A percentile compares a stretch with the other conserved stretches of the same genome.
These are phyloP conservation scores for Mycena pura DNA, from an alignment of 768 basidiomycete species.

Conservation along the genomic window DNA sequence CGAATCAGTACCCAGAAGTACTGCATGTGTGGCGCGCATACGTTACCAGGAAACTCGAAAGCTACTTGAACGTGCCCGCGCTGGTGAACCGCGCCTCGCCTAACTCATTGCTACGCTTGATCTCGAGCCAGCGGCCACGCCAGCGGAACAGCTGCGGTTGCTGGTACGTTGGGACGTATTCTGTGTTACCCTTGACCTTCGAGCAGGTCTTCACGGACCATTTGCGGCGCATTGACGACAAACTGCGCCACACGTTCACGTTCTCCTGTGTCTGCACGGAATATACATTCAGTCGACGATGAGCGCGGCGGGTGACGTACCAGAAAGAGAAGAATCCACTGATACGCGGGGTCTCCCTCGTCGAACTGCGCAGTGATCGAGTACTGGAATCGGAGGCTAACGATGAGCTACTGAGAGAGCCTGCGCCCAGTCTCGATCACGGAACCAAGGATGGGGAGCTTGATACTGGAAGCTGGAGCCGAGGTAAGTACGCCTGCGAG, in stretches of 20 bases:
- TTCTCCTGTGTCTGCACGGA: conserved; percentile 43
- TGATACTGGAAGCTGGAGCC: conserved; percentile 18
- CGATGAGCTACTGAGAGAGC: conserved; percentile 34
- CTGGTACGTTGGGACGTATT: conserved; percentile 50
- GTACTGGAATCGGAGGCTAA: conserved; percentile 47
- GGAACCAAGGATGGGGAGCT: conserved; percentile 9
- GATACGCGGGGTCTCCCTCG: conserved; percentile 54
- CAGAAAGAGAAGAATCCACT: conserved; percentile 54
- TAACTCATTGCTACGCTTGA: conserved; percentile 31
- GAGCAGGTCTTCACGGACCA: conserved; percentile 14
- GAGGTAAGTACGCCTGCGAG: conserved; percentile 1
- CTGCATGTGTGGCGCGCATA: conserved; percentile 25
- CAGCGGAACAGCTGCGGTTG: conserved; percentile 50
- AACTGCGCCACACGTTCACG: conserved; percentile 51
- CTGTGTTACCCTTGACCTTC: conserved; percentile 37
- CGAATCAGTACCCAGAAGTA: background rate
- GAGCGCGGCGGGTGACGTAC: too few relatives aligned
- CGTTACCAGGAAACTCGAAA: conserved; percentile 37
- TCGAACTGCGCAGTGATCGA: conserved; percentile 52
- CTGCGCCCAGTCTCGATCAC: conserved; percentile 6
- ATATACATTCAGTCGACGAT: too few relatives aligned
- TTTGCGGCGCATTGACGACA: conserved; percentile 39
- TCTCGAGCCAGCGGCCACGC: conserved; percentile 51
- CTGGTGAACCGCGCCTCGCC: conserved; percentile 8
- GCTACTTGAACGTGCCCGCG: background rate